Percentiles rank a stretch among this genome's conserved stretches.
Evolutionary conservation across 306 rosid species (phyloP).

Genomic region (Phaseolus lunatus): DNA sequence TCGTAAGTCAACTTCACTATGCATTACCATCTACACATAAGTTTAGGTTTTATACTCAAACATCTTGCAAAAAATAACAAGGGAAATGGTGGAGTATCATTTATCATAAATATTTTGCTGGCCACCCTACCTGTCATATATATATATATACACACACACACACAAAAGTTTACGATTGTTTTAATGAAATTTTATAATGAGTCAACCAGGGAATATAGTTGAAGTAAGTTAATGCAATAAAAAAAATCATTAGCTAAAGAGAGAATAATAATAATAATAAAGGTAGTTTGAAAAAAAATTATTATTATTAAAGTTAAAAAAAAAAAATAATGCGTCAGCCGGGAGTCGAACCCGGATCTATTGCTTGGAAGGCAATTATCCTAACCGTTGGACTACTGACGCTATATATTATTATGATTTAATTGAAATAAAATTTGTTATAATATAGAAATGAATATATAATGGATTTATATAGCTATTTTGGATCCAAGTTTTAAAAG

Average conservation of each 20-base stretch:
- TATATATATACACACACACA: too few species aligned
- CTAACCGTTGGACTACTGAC: conserved; percentile 45
- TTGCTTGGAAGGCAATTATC: conserved; percentile 36
- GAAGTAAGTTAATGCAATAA: neutral
- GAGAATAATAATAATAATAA: neutral
- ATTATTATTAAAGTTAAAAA: too few species aligned
- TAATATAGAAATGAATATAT: too few species aligned
- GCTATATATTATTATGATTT: neutral
- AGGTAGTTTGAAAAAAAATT: neutral
- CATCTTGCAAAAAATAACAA: neutral
- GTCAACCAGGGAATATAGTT: conserved; percentile 27
- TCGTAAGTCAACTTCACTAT: conserved; percentile 37
- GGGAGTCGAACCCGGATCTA: conserved; percentile 43
- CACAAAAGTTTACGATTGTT: neutral
- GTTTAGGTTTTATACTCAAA: neutral
- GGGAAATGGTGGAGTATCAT: neutral
- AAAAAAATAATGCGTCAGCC: conserved; percentile 2
- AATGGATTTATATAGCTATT: neutral
- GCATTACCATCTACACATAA: too few species aligned
- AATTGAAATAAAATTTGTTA: too few species aligned
- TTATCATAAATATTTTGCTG: too few species aligned
- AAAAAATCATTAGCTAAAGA: neutral
- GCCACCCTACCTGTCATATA: too few species aligned
- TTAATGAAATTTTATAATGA: neutral
- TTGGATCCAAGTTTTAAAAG: neutral